Evolutionary conservation across 2,329 filamentous ascomycete genomes (phyloP), one percentile per base, ranked within the genome.

Genomic region (Diaporthe sp.): DNA sequence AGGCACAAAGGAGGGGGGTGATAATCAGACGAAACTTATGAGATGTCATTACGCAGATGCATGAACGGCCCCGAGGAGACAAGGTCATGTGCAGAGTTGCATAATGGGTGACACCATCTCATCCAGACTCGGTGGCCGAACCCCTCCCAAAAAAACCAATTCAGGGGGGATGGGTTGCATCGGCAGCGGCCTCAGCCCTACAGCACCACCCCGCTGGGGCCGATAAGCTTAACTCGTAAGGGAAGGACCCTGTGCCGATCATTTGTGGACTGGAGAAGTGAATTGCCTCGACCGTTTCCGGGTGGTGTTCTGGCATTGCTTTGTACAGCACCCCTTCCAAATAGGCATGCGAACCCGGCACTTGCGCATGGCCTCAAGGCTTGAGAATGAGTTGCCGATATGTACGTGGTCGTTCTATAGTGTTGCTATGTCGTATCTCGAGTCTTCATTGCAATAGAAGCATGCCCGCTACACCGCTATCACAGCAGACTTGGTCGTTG

Each of bases 211-310:
- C n/a, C 25, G 28, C 25, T 38, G 42, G 61, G 42, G 61, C 28
- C 61, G 13, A 13, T 33, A 67, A 38, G 64, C 45, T 40, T 67
- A 38, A 67, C 64, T 68, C 33, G 8, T 30, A 54, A 19, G 10
- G 64, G 64, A 68, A 54, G 64, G 64, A 22, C 64, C 47, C 45
- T 38, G 64, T 7, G 64, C 33, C 47, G 64, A 68, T 68, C 64
- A 40, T 40, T 40, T 54, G 45, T 47, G 40, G 60, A 12, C 60
- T 47, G 15, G 25, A 5, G 15, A 30, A 28, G 64, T 38, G 45
- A 28, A 28, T 45, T 28, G 9, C 19, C 8, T 3, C 40, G 3
- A 12, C 30, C 22, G 8, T 35, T 66, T 33, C 25, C 15, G 9
- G 30, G 1, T 3, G 5, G 9, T 33, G 60, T 19, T 17, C 35